These are phyloP conservation scores for Auricularia auricula-judae DNA, from an alignment of 768 basidiomycete genomes.

Conservation along the genomic window DNA sequence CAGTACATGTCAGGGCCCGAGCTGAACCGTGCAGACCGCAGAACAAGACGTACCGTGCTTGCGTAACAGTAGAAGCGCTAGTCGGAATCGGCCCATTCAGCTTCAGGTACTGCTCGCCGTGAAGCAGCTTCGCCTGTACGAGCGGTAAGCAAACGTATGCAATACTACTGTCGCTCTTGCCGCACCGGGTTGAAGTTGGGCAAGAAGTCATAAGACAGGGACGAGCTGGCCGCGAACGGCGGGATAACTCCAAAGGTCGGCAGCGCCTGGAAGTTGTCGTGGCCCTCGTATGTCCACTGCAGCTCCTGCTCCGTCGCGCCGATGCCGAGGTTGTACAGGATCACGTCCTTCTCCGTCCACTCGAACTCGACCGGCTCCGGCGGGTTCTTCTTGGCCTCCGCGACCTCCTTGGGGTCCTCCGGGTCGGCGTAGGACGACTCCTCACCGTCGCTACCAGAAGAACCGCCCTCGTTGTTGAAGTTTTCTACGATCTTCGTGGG, in stretches of 20 bases:
- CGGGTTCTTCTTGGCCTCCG: slow-evolving; percentile 58
- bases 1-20: not conserved
- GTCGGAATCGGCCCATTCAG: slow-evolving; percentile 85
- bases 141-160: not conserved
- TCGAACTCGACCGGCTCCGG: slow-evolving; percentile 47
- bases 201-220: slow-evolving; percentile 70
- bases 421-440: slow-evolving; percentile 43
- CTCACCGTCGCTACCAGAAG: slow-evolving; percentile 9
- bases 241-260: slow-evolving; percentile 96
- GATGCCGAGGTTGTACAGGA: slow-evolving; percentile 90
- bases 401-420: slow-evolving; percentile 76
- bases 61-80: slow-evolving; percentile 63
- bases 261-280: slow-evolving; percentile 74
- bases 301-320: slow-evolving; percentile 91
- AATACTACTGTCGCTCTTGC: slow-evolving; percentile 1
- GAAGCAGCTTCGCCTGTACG: slow-evolving; percentile 80
- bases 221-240: slow-evolving; percentile 65
- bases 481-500: slow-evolving; percentile 37
- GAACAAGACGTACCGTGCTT: slow-evolving; percentile 41
- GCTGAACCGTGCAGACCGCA: not conserved
- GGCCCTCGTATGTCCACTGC: slow-evolving; percentile 82
- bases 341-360: slow-evolving; percentile 84
- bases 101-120: slow-evolving; percentile 91
- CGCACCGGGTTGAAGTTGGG: slow-evolving; percentile 89
- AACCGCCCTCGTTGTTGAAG: slow-evolving; percentile 33